phyloP scores from a whole-genome alignment of 2,329 filamentous ascomycete species.

The Grosmannia penicillata region DNA sequence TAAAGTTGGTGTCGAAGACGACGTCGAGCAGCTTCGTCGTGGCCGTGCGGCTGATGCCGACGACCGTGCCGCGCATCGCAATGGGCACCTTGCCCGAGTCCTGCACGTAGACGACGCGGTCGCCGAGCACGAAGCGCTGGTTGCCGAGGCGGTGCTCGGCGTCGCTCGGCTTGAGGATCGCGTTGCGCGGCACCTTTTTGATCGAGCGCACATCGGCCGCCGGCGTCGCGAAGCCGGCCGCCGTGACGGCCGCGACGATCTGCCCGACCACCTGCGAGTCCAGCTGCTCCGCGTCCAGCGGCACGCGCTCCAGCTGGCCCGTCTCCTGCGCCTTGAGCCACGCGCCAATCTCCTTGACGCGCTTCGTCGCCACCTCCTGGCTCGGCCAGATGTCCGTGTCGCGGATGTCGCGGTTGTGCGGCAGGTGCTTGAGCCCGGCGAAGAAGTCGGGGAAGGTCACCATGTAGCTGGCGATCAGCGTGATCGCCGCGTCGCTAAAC shows the following conservation, averaged over 20 bases:
- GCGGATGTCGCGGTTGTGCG: conserved; percentile 67
- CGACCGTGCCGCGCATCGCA: conserved; percentile 80
- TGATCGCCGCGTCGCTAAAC: conserved; percentile 73
- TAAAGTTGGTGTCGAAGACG: conserved; percentile 88
- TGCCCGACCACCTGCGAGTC: conserved; percentile 77
- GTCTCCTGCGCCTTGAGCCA: conserved; percentile 90
- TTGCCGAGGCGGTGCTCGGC: conserved; percentile 84
- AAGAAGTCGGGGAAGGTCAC: conserved; percentile 91
- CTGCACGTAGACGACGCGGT: conserved; percentile 84
- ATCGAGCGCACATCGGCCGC: conserved; percentile 53
- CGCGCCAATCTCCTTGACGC: conserved; percentile 83
- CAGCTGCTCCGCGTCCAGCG: conserved; percentile 88
- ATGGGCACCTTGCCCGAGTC: conserved; percentile 92
- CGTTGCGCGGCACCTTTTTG: conserved; percentile 69
- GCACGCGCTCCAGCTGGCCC: conserved; percentile 89
- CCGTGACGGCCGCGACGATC: conserved; percentile 64
- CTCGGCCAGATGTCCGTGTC: conserved; percentile 78
- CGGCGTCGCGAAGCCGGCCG: conserved; percentile 29
- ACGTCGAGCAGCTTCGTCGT: conserved; percentile 75
- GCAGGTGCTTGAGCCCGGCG: conserved; percentile 70
- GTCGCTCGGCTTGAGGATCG: conserved; percentile 83
- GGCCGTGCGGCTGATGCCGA: conserved; percentile 79
- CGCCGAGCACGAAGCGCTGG: conserved; percentile 71
- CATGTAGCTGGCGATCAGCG: conserved; percentile 79
- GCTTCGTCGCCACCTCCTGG: conserved; percentile 53